Percentiles rank a stretch among this genome's conserved stretches.
Conservation (phyloP, 2,329 filamentous ascomycete species). For the Fusarium setosum region DNA sequence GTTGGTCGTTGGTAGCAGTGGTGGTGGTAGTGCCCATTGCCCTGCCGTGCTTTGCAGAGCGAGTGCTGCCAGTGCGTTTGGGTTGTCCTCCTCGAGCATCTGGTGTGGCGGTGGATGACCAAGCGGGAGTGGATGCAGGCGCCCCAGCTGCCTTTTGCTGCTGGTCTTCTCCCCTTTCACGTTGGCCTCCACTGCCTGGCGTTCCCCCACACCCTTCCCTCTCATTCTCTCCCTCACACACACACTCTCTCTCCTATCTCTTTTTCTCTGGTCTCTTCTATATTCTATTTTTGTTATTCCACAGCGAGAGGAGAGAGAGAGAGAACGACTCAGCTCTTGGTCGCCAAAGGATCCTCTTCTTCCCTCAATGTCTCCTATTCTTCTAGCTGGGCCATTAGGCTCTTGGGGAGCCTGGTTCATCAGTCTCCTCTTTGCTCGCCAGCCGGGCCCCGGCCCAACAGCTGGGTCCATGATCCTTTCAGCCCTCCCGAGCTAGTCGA, state of each 20-base stretch:
- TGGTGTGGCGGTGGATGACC: conserved; percentile 13
- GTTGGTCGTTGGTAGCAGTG: not conserved
- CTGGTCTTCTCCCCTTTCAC: not conserved
- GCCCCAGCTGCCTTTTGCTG: not conserved
- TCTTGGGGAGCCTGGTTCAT: not conserved
- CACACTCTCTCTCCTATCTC: not conserved
- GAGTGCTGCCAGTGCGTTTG: conserved; percentile 24
- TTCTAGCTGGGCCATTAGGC: conserved; percentile 3
- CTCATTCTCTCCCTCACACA: too few relatives aligned
- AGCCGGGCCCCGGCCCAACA: conserved; percentile 23
- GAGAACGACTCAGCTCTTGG: not conserved
- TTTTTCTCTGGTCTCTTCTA: too few relatives aligned
- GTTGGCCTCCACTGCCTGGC: not conserved
- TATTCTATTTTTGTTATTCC: not conserved
- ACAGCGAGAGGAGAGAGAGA: too few relatives aligned
- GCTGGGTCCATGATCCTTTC: conserved; percentile 47
- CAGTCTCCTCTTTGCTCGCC: conserved; percentile 2
- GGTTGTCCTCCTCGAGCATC: conserved; percentile 23
- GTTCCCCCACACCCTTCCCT: too few relatives aligned
- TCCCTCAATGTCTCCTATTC: conserved; percentile 5
- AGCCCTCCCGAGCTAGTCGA: conserved; percentile 53
- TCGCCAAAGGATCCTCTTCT: not conserved
- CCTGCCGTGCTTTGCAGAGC: conserved; percentile 8
- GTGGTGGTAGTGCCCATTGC: not conserved
- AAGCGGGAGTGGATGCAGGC: not conserved